Evolutionary conservation across 345 rosid species (phyloP).

Genomic region (Melastoma malabathricum): DNA sequence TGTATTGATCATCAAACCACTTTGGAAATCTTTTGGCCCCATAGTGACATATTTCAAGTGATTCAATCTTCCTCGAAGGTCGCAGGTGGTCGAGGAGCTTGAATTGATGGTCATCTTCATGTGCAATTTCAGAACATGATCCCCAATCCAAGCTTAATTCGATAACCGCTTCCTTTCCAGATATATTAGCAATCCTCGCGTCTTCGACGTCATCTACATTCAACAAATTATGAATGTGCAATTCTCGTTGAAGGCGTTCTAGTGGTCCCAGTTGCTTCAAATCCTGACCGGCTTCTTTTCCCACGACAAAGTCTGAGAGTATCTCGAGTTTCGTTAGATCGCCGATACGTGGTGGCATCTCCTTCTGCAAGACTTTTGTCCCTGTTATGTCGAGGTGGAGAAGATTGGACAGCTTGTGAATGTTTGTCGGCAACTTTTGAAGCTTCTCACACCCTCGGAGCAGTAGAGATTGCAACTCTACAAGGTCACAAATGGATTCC

Average conservation of each 20-base stretch:
- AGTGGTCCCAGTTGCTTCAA: neutral
- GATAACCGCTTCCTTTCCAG: too few relatives aligned
- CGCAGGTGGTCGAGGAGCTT: neutral
- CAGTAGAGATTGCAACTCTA: neutral
- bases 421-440: neutral
- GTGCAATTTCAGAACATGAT: too few relatives aligned
- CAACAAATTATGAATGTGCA: neutral
- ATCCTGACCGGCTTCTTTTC: too few relatives aligned
- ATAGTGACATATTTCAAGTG: neutral
- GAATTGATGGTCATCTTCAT: neutral
- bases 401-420: neutral
- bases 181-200: neutral
- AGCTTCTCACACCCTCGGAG: neutral
- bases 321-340: too few relatives aligned
- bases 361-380: too few relatives aligned
- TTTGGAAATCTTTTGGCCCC: neutral
- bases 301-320: too few relatives aligned
- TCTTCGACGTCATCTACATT: conserved; percentile 1
- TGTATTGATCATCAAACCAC: neutral
- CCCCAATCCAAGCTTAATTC: too few relatives aligned
- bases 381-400: too few relatives aligned
- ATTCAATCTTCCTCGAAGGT: neutral
- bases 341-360: too few relatives aligned
- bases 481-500: too few relatives aligned
- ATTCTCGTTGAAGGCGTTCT: neutral